phyloP scores from a whole-genome alignment of 345 rosid species.

The Noccaea caerulescens region DNA sequence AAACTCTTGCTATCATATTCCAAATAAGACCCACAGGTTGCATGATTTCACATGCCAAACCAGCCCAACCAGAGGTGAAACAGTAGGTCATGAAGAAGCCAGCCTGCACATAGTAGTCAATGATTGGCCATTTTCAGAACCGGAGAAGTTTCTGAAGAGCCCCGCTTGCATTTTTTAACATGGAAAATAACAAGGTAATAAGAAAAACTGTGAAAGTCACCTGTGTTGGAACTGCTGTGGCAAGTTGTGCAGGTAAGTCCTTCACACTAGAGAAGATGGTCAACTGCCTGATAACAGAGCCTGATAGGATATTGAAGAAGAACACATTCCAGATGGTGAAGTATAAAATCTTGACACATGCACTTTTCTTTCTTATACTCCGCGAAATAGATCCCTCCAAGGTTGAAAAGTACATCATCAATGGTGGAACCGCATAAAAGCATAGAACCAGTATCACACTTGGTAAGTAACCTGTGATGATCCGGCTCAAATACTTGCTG shows the following conservation, averaged over 20 bases:
- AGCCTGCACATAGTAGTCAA: constrained; percentile 59
- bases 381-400: constrained; percentile 79
- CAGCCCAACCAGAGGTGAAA: constrained; percentile 89
- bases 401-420: constrained; percentile 84
- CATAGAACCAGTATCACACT: constrained; percentile 80
- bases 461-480: constrained; percentile 94
- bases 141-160: not conserved
- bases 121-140: constrained; percentile 26
- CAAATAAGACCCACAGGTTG: constrained; percentile 64
- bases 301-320: constrained; percentile 82
- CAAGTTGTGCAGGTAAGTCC: constrained; percentile 70
- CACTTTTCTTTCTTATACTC: constrained; percentile 80
- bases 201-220: constrained; percentile 44
- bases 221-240: constrained; percentile 77
- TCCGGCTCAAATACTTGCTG: constrained; percentile 57
- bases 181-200: not conserved
- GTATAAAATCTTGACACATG: constrained; percentile 73
- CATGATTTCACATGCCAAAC: constrained; percentile 74
- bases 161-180: no score
- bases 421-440: constrained; percentile 78
- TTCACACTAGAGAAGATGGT: constrained; percentile 61
- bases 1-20: constrained; percentile 51
- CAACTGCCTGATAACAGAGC: constrained; percentile 64
- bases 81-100: constrained; percentile 92
- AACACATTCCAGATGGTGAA: constrained; percentile 97